Conservation (phyloP, 192 early-diverging fungal species). For the Phlyctochytrium arcticum region DNA sequence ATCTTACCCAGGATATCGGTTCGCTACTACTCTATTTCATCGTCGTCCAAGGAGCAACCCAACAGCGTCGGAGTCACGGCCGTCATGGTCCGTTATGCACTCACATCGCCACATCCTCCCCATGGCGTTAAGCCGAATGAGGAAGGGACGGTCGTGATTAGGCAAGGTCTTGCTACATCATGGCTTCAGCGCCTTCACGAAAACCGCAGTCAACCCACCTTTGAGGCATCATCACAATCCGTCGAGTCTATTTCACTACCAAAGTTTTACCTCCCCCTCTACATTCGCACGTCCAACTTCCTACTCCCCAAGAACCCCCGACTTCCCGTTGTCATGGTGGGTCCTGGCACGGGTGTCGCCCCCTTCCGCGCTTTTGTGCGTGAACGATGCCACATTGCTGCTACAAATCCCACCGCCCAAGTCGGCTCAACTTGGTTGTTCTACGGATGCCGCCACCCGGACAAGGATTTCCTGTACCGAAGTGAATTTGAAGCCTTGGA, state of each 20-base stretch:
- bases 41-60: slow-evolving; percentile 73
- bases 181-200: slow-evolving; percentile 74
- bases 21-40: slow-evolving; percentile 98
- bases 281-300: slow-evolving; percentile 87
- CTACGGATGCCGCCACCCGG: slow-evolving; percentile 85
- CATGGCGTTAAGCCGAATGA: not conserved
- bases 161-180: slow-evolving; percentile 82
- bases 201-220: not conserved
- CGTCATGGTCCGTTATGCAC: slow-evolving; percentile 79
- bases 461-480: slow-evolving; percentile 89
- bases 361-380: slow-evolving; percentile 96
- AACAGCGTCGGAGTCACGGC: slow-evolving; percentile 80
- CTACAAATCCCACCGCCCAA: slow-evolving; percentile 29
- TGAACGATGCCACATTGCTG: slow-evolving; percentile 68
- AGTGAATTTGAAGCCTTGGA: slow-evolving; percentile 73
- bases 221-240: not conserved
- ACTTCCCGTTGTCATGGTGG: slow-evolving; percentile 92
- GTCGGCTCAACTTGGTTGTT: slow-evolving; percentile 87
- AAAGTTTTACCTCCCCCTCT: slow-evolving; percentile 67
- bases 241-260: slow-evolving; percentile 25
- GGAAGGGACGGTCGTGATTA: slow-evolving; percentile 22
- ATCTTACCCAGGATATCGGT: slow-evolving; percentile 76
- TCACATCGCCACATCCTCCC: not conserved
- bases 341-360: slow-evolving; percentile 98
- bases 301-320: slow-evolving; percentile 77